Evolutionary conservation across 2,329 filamentous ascomycete species (phyloP), one percentile per base, ranked within the genome.

Genomic region (Aspergillus ustus): DNA sequence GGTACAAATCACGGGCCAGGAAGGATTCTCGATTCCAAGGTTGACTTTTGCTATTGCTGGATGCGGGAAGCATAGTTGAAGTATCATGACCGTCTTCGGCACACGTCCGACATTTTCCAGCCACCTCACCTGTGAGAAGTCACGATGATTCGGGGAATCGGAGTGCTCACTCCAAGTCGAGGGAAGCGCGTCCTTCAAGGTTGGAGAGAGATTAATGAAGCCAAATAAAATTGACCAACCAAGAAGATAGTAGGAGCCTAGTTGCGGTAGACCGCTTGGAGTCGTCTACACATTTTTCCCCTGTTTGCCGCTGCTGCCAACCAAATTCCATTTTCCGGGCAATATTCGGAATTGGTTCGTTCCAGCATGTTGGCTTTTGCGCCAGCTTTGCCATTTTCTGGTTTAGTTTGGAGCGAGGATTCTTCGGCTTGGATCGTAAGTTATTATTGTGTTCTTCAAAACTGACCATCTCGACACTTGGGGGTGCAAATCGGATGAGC

Each of bases 281-380:
- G 57, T n/a, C 5, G 58, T 58, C 61, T 62, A 40, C 34, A 17
- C 15, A 37, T 65, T 51, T 65, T 67, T 59, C 65, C 64, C 63
- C 64, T 66, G 64, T 64, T 68, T 68, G 61, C 63, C 62, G 64
- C 64, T 67, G 63, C 63, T 67, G 64, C 63, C 66, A 68, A 66
- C 64, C 63, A 67, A 65, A 66, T 65, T 64, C 64, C 25, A 49
- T 63, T 56, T 51, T 49, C 65, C 65, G 67, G 66, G 57, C 63
- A 29, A 64, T 57, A 40, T 68, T 69, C 67, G 69, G 67, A 67
- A 66, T 57, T 62, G 60, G 53, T 46, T 62, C 59, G 66, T 63
- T 25, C 40, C 49, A 52, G 40, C 40, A 19, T 28, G 44, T 37
- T 51, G 61, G 59, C 37, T 60, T 60, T 48, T 22, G 22, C 22